Percentiles rank a stretch among this genome's conserved stretches.
Evolutionary conservation across 495 filamentous ascomycete genomes (phyloP).

Genomic region (Annulohypoxylon nitens): DNA sequence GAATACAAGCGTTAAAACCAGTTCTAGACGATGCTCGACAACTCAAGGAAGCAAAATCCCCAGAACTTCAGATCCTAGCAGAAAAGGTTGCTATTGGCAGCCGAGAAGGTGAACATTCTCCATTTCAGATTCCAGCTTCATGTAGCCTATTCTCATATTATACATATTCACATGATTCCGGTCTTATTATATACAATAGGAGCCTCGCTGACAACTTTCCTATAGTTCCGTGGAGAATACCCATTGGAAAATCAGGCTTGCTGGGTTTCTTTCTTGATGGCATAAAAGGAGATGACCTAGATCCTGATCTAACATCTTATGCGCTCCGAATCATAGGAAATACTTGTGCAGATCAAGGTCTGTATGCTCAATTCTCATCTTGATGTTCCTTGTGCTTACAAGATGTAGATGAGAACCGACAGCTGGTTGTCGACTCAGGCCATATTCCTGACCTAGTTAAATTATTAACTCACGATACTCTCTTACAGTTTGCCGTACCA

Average conservation of each 20-base stretch:
- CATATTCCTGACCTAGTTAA: constrained; percentile 69
- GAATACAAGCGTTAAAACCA: constrained; percentile 42
- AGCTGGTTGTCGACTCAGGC: constrained; percentile 71
- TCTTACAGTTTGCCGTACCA: constrained; percentile 70
- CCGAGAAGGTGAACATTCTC: constrained; percentile 70
- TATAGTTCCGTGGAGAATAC: constrained; percentile 71
- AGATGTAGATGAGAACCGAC: constrained; percentile 75
- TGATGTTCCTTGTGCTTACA: constrained; percentile 10
- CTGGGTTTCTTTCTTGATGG: constrained; percentile 74
- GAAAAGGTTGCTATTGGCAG: constrained; percentile 75
- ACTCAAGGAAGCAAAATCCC: constrained; percentile 50
- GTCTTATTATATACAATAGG: background rate
- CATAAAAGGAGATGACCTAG: constrained; percentile 57
- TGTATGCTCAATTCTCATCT: constrained; percentile 27
- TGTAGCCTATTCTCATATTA: background rate
- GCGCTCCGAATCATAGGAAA: constrained; percentile 80
- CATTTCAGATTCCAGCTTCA: background rate
- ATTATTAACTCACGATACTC: constrained; percentile 63
- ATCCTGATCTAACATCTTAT: constrained; percentile 59
- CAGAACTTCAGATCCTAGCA: constrained; percentile 63
- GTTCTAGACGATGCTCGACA: constrained; percentile 48
- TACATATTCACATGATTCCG: background rate
- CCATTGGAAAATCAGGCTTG: constrained; percentile 76
- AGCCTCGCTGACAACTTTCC: background rate
- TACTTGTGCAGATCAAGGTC: constrained; percentile 84